Percentiles rank a stretch among this genome's conserved stretches.
phyloP scores from a whole-genome alignment of 2,329 filamentous ascomycete genomes.

The Cladosporium phlei region DNA sequence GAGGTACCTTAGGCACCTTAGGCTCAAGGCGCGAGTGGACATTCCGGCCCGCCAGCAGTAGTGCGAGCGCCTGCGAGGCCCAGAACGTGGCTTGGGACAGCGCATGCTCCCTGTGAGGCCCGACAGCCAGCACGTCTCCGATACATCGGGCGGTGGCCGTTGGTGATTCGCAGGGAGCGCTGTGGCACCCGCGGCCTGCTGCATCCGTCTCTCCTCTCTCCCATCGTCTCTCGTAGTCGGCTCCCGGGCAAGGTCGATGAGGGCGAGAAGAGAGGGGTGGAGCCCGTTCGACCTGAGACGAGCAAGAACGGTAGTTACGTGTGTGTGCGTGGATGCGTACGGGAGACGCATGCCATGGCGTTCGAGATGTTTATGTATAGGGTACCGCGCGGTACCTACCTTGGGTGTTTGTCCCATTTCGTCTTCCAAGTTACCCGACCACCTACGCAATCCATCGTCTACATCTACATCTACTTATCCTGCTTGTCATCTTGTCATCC shows the following conservation, averaged over 20 bases:
- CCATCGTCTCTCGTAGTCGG: background rate
- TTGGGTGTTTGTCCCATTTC: too few relatives aligned
- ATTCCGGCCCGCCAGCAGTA: slow-evolving; percentile 6
- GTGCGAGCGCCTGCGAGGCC: background rate
- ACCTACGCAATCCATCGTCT: too few relatives aligned
- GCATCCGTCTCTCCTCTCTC: slow-evolving; percentile 1
- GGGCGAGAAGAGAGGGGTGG: background rate
- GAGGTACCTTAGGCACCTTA: too few relatives aligned
- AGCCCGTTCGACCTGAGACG: too few relatives aligned
- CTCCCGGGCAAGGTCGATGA: background rate
- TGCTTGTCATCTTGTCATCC: too few relatives aligned
- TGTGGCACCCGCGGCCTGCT: slow-evolving; percentile 3
- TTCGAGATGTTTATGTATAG: slow-evolving; percentile 6
- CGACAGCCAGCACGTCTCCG: slow-evolving; percentile 1
- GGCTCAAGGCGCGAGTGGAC: too few relatives aligned
- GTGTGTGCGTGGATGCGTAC: background rate
- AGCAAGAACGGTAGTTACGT: too few relatives aligned
- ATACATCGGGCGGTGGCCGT: background rate
- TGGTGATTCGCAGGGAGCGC: slow-evolving; percentile 2
- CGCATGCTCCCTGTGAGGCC: slow-evolving; percentile 8
- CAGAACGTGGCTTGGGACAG: slow-evolving; percentile 10
- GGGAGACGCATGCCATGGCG: background rate
- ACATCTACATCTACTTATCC: too few relatives aligned
- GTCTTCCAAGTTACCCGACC: too few relatives aligned
- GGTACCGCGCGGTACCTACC: too few relatives aligned